These are phyloP conservation scores for Saturnispora besseyi DNA, from an alignment of 805 yeast genomes.

Conservation along the genomic window DNA sequence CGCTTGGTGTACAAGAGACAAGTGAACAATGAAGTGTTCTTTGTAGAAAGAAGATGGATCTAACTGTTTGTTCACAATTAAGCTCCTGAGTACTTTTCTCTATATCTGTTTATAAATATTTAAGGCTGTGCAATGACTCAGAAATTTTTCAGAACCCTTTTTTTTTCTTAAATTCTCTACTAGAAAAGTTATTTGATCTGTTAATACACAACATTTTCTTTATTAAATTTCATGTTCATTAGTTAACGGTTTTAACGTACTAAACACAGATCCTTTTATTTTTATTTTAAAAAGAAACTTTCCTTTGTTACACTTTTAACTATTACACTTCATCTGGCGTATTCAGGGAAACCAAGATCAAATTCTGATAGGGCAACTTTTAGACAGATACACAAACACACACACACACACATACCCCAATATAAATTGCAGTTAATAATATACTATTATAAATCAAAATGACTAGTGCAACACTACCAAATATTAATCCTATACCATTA, in stretches of 20 bases:
- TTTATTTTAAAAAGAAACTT: neutral
- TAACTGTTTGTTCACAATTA: neutral
- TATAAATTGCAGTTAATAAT: neutral
- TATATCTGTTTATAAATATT: neutral
- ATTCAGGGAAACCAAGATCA: neutral
- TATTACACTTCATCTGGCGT: neutral
- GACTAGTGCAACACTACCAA: neutral
- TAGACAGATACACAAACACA: neutral
- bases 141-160: slow-evolving; percentile 2
- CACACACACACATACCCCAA: neutral
- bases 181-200: neutral
- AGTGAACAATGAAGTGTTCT: slow-evolving; percentile 21
- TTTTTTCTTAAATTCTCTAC: neutral
- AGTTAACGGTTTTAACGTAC: neutral
- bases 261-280: neutral
- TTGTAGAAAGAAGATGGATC: slow-evolving; percentile 9
- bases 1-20: slow-evolving; percentile 22
- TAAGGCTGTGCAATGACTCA: slow-evolving; percentile 6
- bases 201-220: neutral
- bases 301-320: neutral
- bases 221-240: neutral
- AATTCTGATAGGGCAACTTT: neutral
- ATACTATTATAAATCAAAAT: neutral
- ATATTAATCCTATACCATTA: neutral
- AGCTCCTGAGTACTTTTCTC: neutral